Evolutionary conservation across 1,284 basidiomycete species (phyloP).

Genomic region (Erythrobasidium hasegawianum): DNA sequence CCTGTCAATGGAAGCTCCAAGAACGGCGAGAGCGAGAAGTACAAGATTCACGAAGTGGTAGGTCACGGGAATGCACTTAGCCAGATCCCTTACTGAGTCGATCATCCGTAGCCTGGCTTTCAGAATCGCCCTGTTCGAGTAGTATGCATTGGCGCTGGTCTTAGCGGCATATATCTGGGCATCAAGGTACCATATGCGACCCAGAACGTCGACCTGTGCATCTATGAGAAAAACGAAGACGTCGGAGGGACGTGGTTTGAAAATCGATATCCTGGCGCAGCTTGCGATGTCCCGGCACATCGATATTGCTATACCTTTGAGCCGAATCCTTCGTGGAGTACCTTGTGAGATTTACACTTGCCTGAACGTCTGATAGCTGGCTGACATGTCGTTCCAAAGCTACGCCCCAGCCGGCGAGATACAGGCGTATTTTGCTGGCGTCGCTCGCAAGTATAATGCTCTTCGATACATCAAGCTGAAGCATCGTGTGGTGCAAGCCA

Average conservation of each 20-base stretch:
- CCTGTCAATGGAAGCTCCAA: no score
- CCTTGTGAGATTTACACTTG: conserved; percentile 1
- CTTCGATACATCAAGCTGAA: not conserved
- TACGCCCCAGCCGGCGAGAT: not conserved
- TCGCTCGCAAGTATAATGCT: conserved; percentile 1
- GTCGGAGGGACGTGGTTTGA: conserved; percentile 35
- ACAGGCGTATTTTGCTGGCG: not conserved
- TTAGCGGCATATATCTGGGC: conserved; percentile 38
- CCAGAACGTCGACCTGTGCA: not conserved
- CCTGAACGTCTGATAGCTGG: not conserved
- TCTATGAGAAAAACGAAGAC: conserved; percentile 34
- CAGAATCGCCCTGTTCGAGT: conserved; percentile 37
- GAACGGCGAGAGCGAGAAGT: no score
- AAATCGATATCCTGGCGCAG: conserved; percentile 28
- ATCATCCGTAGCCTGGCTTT: no score
- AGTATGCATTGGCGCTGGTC: conserved; percentile 39
- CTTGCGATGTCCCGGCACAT: conserved; percentile 5
- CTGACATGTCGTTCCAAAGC: no score
- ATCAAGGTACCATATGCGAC: not conserved
- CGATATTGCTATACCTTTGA: not conserved
- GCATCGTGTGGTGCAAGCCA: conserved; percentile 57
- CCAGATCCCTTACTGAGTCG: no score
- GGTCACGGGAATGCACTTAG: no score
- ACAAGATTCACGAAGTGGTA: no score
- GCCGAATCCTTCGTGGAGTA: not conserved